Evolutionary conservation across 495 filamentous ascomycete genomes (phyloP), one percentile per base, ranked within the genome.

Genomic region (Aspergillus bertholletiae): DNA sequence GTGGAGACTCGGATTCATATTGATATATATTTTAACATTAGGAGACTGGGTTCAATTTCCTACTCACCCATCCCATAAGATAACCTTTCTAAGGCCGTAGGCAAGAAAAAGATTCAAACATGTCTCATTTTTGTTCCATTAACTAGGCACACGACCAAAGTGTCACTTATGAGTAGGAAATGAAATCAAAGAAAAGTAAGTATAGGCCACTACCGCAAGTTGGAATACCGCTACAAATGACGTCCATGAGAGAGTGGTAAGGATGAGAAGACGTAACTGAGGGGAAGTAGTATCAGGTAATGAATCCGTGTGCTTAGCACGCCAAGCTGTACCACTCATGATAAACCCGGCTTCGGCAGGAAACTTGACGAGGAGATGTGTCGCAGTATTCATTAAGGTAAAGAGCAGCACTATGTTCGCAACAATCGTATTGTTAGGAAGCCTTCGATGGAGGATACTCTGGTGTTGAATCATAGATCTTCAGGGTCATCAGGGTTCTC

Each of bases 401-500:
- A 12, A 12, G 27, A 9, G 9, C 5, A 28, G 9, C 30, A 32
- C 30, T 32, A 32, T 7, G 9, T 12, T 32, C 30, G 30, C 30
- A 32, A 12, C 30, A 32, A 32, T 11, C 13, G 8, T 32, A 11
- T 32, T 11, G 8, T 32, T 32, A 15, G 34, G 13, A 3, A 37
- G 34, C 11, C 34, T n/a, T 37, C 17, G 34, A 37, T n/a, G 13
- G 13, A 37, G n/a, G 2, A 15, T 37, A 15, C 34, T 37, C 9
- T 37, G 34, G 34, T 37, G 34, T 37, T 37, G 22, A 44, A 32
- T 64, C 55, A 71, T 69, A 73, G 69, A 49, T 88, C 81, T 51
- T 91, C 88, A 30, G 88, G 87, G 26, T 97, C 94, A 54, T 94
- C 90, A 1, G 92, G 92, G 68, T 97, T 90, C 59, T 98, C 94